Evolutionary conservation across 2,329 filamentous ascomycete species (phyloP), one percentile per base, ranked within the genome.

Genomic region (Taxawa tesnikishii): DNA sequence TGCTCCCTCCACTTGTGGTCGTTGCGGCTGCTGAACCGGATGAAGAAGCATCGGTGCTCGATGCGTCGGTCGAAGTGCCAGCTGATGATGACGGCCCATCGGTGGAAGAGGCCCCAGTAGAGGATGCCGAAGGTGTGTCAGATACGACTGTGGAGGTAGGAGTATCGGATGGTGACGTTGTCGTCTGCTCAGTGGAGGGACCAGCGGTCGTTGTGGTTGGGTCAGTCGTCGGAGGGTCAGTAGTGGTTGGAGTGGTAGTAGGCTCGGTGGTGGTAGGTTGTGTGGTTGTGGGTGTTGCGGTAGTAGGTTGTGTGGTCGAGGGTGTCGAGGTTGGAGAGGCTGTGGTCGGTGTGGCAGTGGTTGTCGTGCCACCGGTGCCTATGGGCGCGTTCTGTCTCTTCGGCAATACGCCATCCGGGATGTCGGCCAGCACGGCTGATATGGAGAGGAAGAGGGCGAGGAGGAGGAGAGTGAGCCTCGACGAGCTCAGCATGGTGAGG

Each of bases 401-500:
- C 13, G 49, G 49, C 35, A 53, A 42, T 30, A 53, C 46, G 39
- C 51, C 51, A 28, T 41, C 42, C 9, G 49, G 46, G 31, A 53
- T 41, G 28, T 51, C 43, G 13, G 48, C 47, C 12, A 38, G 33
- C 30, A 53, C 47, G 21, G 46, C 42, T 15, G 50, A 41, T 36
- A 54, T 50, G 33, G 43, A 42, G 30, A 49, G 41, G 29, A 50
- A 43, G 33, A 50, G 29, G 12, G 40, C 39, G 32, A 52, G 37
- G 40, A 54, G 47, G 31, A 40, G 38, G 38, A 37, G 37, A 19
- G 37, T 34, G 25, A 36, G 15, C 19, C 33, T 31, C 24, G 25
- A 23, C 26, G 28, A 31, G 17, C 23, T 26, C 25, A 29, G 18
- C 33, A 36, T 36, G 27, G 28, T 26, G 8, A 13, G 19, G 8